Conservation (phyloP, 1,284 basidiomycete species). For the Leucoagaricus sp. region DNA sequence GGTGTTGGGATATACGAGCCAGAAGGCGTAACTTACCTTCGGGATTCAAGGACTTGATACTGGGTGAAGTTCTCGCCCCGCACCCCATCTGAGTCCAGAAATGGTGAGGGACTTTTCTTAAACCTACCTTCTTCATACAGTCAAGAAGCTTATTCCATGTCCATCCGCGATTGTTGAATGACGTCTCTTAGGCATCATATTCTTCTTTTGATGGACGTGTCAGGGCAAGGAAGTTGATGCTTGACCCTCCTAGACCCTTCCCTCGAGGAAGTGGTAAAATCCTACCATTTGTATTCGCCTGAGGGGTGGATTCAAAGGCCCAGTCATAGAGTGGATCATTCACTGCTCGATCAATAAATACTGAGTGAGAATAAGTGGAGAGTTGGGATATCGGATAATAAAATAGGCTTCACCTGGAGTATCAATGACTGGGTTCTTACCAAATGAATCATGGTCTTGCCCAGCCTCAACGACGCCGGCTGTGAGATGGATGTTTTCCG, state of each 20-base stretch:
- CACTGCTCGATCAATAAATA: background rate
- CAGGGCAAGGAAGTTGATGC: slow-evolving; percentile 2
- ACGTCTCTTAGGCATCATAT: slow-evolving; percentile 2
- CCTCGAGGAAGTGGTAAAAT: slow-evolving; percentile 1
- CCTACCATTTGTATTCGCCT: background rate
- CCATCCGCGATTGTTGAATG: slow-evolving; percentile 1
- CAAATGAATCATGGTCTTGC: slow-evolving; percentile 1
- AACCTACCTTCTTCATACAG: slow-evolving; percentile 5
- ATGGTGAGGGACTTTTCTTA: background rate
- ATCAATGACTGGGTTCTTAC: background rate
- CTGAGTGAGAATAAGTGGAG: background rate
- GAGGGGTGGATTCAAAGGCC: slow-evolving; percentile 3
- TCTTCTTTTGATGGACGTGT: slow-evolving; percentile 10
- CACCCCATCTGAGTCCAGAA: background rate
- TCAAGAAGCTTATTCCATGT: slow-evolving; percentile 3
- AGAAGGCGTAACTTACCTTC: background rate
- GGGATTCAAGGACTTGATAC: background rate
- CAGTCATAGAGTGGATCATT: slow-evolving; percentile 5
- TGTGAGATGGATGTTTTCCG: background rate
- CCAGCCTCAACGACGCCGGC: slow-evolving; percentile 9
- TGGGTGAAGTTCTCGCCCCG: slow-evolving; percentile 1
- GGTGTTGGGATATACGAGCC: background rate
- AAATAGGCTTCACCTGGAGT: slow-evolving; percentile 8
- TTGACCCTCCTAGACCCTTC: slow-evolving; percentile 9
- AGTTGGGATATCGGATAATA: background rate